Conservation (phyloP, 768 basidiomycete genomes). For the Russula griseocarnosa region DNA sequence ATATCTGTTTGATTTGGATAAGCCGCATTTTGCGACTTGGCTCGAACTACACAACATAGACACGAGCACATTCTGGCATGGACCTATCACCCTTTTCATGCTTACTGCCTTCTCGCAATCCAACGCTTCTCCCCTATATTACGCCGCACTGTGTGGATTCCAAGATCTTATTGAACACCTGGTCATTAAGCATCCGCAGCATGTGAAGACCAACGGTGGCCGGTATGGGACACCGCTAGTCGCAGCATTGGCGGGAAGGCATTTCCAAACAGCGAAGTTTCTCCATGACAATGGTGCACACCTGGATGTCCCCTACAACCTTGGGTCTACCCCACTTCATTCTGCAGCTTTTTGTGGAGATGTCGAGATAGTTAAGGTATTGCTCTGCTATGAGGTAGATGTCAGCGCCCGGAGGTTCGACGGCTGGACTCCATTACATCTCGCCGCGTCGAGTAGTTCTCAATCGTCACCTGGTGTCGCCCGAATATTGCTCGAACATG, state of each 20-base stretch:
- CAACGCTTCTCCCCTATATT: neutral
- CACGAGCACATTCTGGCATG: too few species aligned
- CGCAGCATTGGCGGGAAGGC: neutral
- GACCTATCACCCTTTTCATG: neutral
- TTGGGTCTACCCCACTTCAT: neutral
- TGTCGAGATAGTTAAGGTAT: neutral
- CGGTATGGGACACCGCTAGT: neutral
- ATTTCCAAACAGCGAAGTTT: neutral
- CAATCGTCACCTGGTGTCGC: too few species aligned
- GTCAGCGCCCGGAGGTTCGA: neutral
- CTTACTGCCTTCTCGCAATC: neutral
- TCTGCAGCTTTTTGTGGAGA: neutral
- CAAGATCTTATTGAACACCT: neutral
- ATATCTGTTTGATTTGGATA: neutral
- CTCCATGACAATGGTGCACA: neutral
- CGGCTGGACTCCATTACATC: neutral
- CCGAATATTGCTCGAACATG: neutral
- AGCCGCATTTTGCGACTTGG: neutral
- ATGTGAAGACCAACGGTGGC: neutral
- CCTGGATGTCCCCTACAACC: neutral
- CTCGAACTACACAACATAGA: neutral
- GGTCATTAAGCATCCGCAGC: neutral
- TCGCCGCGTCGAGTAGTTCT: too few species aligned
- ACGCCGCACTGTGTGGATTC: constrained; percentile 2
- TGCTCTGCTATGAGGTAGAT: neutral